phyloP scores from a whole-genome alignment of 2,329 filamentous ascomycete species.

The Colletotrichum sp. region DNA sequence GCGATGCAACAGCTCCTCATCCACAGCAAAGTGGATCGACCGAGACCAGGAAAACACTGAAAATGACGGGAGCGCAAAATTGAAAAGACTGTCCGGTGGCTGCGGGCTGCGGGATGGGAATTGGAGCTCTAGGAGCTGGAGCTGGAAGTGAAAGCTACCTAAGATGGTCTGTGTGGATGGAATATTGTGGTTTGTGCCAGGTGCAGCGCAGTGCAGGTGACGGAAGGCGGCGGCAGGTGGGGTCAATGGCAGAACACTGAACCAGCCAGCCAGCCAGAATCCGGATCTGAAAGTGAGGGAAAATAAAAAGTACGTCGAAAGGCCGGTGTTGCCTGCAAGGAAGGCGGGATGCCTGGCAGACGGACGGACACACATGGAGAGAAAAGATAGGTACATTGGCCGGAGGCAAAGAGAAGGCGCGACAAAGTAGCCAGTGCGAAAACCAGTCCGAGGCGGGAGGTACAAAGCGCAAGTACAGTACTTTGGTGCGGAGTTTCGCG shows the following conservation, averaged over 20 bases:
- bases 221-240: not conserved
- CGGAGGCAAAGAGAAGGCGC: not conserved
- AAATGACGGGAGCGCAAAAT: not conserved
- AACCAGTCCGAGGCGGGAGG: conserved; percentile 4
- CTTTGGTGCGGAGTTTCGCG: conserved; percentile 35
- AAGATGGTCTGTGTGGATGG: not conserved
- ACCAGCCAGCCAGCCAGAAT: not conserved
- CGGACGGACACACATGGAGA: not conserved
- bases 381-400: not conserved
- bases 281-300: not conserved
- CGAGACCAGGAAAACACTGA: not conserved
- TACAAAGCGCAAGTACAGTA: conserved; percentile 42
- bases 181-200: not conserved
- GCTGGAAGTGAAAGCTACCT: not conserved
- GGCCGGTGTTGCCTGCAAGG: not conserved
- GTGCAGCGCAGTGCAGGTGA: not conserved
- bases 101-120: not conserved
- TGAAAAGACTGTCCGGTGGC: not conserved
- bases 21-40: not conserved
- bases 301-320: conserved; percentile 35
- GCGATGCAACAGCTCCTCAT: not conserved
- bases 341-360: not conserved
- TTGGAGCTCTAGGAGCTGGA: not conserved
- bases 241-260: not conserved
- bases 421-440: conserved; percentile 41